These are phyloP conservation scores for Fraxinus velutina DNA, from an alignment of 305 asterid species.

Conservation along the genomic window DNA sequence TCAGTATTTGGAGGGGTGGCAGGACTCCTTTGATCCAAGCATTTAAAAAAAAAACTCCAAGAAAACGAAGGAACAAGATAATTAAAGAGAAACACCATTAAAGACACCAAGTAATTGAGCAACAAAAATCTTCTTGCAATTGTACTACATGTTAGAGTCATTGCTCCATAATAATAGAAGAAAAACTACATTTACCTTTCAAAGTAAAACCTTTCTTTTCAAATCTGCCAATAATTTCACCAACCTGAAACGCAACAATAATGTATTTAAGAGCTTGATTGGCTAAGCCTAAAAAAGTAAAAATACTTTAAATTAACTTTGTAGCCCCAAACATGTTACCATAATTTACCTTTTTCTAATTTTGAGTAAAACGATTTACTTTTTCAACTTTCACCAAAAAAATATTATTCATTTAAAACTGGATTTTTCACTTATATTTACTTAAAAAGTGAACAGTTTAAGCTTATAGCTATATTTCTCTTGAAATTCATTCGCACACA, in stretches of 20 bases:
- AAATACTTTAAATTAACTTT: neutral
- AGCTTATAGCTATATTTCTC: neutral
- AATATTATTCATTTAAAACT: neutral
- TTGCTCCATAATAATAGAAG: neutral
- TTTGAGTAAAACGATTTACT: neutral
- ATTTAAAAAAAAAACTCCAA: neutral
- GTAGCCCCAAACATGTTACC: neutral
- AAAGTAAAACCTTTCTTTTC: slow-evolving; percentile 84
- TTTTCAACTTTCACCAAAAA: neutral
- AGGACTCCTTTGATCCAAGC: neutral
- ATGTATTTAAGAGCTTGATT: neutral
- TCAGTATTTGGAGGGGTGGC: neutral
- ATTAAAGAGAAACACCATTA: neutral
- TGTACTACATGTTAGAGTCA: neutral
- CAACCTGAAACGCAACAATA: slow-evolving; percentile 49
- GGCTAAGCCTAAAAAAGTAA: neutral
- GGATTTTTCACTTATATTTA: neutral
- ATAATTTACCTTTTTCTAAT: neutral
- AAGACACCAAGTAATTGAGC: neutral
- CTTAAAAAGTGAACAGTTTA: neutral
- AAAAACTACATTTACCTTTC: slow-evolving; percentile 45
- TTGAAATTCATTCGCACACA: neutral
- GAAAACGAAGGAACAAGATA: neutral
- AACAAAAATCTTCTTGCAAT: neutral
- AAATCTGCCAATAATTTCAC: slow-evolving; percentile 72